Conservation (phyloP, 129 eudicot species). For the Mikania micrantha region DNA sequence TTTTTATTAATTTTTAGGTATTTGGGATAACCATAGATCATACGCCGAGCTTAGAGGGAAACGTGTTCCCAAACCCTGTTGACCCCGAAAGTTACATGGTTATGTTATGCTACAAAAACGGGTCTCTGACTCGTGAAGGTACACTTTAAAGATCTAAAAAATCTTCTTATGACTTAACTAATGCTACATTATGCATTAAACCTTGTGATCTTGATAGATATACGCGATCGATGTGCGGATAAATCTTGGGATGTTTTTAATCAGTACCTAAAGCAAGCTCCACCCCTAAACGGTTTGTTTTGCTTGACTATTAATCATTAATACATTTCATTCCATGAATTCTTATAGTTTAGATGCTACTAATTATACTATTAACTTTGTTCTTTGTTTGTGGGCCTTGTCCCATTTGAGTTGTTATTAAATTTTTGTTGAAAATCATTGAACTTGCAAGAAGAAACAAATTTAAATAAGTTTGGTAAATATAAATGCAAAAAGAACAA, state of each 20-base stretch:
- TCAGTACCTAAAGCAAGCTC: slow-evolving; percentile 60
- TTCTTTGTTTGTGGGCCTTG: not conserved
- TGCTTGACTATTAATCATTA: not conserved
- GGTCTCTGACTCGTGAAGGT: slow-evolving; percentile 98
- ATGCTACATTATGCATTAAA: not conserved
- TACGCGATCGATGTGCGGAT: slow-evolving; percentile 71
- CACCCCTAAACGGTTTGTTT: slow-evolving; percentile 70
- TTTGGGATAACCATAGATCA: slow-evolving; percentile 80
- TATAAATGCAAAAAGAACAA: not conserved
- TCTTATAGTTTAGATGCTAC: too few species aligned
- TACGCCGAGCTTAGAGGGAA: slow-evolving; percentile 79
- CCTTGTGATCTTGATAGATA: slow-evolving; percentile 39
- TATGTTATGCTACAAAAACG: slow-evolving; percentile 84
- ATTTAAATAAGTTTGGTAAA: not conserved
- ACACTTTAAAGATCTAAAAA: not conserved
- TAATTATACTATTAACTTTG: too few species aligned
- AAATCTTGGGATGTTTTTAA: slow-evolving; percentile 89
- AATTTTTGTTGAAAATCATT: not conserved
- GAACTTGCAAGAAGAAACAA: not conserved
- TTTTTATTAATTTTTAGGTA: slow-evolving; percentile 33
- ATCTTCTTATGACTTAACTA: not conserved
- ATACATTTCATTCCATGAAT: not conserved
- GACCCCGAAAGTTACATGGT: slow-evolving; percentile 86
- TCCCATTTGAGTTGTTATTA: not conserved
- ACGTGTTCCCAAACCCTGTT: slow-evolving; percentile 89